These are phyloP conservation scores for Scedosporium aurantiacum DNA, from an alignment of 2,329 filamentous ascomycete genomes.

Conservation along the genomic window DNA sequence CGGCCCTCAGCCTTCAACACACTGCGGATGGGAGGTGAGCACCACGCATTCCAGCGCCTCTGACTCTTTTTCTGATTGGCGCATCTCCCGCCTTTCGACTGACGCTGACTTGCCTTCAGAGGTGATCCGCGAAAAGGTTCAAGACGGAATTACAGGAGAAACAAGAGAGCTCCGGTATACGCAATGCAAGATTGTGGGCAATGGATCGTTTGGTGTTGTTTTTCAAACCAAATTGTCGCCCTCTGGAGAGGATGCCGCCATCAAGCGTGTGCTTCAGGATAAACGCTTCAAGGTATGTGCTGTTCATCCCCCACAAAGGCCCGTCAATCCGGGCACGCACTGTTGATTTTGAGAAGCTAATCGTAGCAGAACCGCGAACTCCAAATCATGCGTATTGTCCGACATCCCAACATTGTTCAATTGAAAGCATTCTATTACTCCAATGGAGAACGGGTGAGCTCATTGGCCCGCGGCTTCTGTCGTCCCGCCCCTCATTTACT, in stretches of 20 bases:
- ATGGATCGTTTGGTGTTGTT: slow-evolving; percentile 96
- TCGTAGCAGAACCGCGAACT: slow-evolving; percentile 78
- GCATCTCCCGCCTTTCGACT: slow-evolving; percentile 15
- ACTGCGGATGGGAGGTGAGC: slow-evolving; percentile 94
- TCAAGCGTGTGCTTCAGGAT: slow-evolving; percentile 97
- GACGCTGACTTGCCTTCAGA: slow-evolving; percentile 41
- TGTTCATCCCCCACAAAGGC: slow-evolving; percentile 11
- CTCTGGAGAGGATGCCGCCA: slow-evolving; percentile 95
- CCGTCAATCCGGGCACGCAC: background rate
- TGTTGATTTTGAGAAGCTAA: background rate
- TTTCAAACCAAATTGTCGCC: slow-evolving; percentile 98
- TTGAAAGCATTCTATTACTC: slow-evolving; percentile 99
- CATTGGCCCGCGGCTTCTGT: background rate
- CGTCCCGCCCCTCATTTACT: background rate
- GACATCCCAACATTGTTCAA: slow-evolving; percentile 97
- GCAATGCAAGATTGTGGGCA: slow-evolving; percentile 98
- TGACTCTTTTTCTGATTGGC: slow-evolving; percentile 3
- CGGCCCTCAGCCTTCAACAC: slow-evolving; percentile 78
- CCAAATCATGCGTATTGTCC: slow-evolving; percentile 98
- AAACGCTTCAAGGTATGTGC: slow-evolving; percentile 90
- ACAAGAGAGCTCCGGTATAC: slow-evolving; percentile 96
- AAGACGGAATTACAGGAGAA: slow-evolving; percentile 94
- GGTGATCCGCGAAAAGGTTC: slow-evolving; percentile 96
- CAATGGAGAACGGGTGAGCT: slow-evolving; percentile 84
- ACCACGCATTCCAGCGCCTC: slow-evolving; percentile 9